Evolutionary conservation across 257 asterid species (phyloP).

Genomic region (Nicotiana obtusifolia): DNA sequence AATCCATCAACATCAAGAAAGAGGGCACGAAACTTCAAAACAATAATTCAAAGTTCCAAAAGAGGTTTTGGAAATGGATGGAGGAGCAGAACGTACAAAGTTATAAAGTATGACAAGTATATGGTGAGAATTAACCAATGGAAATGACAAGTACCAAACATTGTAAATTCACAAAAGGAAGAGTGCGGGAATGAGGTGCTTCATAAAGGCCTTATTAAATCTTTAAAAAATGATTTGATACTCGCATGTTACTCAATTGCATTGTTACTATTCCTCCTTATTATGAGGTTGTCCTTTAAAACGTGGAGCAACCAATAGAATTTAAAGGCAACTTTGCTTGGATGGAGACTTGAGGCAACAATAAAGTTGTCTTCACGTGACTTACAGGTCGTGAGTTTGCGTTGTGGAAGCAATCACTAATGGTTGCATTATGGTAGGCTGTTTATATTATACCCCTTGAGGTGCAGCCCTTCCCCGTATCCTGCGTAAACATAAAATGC

Average conservation of each 20-base stretch:
- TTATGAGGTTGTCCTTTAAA: not conserved
- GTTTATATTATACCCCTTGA: too few species aligned
- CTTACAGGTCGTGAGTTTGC: too few species aligned
- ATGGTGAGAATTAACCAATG: not conserved
- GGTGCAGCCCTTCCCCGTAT: rapidly evolving
- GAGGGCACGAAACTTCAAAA: not conserved
- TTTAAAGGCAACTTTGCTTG: not conserved
- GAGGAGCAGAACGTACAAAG: not conserved
- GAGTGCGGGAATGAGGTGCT: not conserved
- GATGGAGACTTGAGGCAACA: too few species aligned
- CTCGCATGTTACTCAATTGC: not conserved
- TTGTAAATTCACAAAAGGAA: not conserved
- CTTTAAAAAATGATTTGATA: not conserved
- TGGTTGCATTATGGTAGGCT: rapidly evolving
- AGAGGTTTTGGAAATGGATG: not conserved
- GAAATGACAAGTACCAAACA: slow-evolving; percentile 3
- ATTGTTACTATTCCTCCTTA: not conserved
- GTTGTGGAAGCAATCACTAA: too few species aligned
- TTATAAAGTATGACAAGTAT: not conserved
- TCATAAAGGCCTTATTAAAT: not conserved
- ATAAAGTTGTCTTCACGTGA: too few species aligned
- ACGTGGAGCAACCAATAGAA: not conserved
- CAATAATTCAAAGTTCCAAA: not conserved
- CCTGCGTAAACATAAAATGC: rapidly evolving
- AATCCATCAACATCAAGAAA: not conserved